These are phyloP conservation scores for Huntiella decipiens DNA, from an alignment of 2,329 filamentous ascomycete species.

Conservation along the genomic window DNA sequence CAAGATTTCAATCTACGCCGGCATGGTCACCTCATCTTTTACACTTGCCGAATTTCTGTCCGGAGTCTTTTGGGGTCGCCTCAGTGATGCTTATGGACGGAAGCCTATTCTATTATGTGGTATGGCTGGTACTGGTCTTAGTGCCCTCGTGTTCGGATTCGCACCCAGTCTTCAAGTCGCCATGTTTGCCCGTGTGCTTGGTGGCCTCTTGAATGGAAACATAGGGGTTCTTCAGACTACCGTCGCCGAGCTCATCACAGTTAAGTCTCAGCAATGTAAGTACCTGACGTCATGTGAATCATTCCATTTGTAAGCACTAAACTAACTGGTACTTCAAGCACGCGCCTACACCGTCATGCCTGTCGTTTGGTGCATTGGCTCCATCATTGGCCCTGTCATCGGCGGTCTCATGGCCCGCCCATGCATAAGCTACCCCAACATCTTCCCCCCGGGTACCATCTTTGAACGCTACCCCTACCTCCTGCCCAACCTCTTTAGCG, in stretches of 20 bases:
- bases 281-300: slow-evolving; percentile 10
- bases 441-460: slow-evolving; percentile 55
- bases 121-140: slow-evolving; percentile 77
- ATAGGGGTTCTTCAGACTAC: slow-evolving; percentile 92
- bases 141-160: slow-evolving; percentile 85
- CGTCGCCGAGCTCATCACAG: slow-evolving; percentile 79
- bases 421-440: slow-evolving; percentile 56
- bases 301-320: slow-evolving; percentile 14
- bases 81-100: slow-evolving; percentile 80
- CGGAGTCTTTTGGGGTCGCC: slow-evolving; percentile 76
- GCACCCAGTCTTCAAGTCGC: slow-evolving; percentile 65
- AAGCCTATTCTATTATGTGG: slow-evolving; percentile 84
- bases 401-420: slow-evolving; percentile 80
- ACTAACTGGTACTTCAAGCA: slow-evolving; percentile 28
- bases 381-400: slow-evolving; percentile 79
- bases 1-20: slow-evolving; percentile 78
- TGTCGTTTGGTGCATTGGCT: slow-evolving; percentile 92
- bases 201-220: slow-evolving; percentile 89
- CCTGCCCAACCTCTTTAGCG: slow-evolving; percentile 79
- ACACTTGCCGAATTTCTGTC: slow-evolving; percentile 90
- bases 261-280: slow-evolving; percentile 81
- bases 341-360: slow-evolving; percentile 96
- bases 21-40: slow-evolving; percentile 91
- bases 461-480: slow-evolving; percentile 82
- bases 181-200: slow-evolving; percentile 70